A percentile compares a stretch with the other conserved stretches of the same genome.
These are phyloP conservation scores for Favolaschia claudopus DNA, from an alignment of 768 basidiomycete species.

Conservation along the genomic window DNA sequence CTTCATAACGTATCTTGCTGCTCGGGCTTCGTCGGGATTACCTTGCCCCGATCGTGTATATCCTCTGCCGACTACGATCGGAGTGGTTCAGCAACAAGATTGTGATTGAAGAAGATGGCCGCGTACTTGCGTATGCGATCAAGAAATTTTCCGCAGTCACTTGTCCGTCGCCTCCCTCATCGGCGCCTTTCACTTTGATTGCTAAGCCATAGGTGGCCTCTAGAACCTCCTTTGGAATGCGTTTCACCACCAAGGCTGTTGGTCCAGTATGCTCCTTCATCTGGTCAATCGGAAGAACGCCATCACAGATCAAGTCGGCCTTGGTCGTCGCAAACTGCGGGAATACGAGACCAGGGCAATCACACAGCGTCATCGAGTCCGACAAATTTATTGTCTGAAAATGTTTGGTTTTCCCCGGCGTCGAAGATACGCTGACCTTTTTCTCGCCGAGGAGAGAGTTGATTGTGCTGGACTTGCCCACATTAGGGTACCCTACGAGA, in stretches of 20 bases:
- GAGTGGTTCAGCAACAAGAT: constrained; percentile 16
- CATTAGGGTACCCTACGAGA: constrained; percentile 97
- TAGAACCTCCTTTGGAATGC: constrained; percentile 84
- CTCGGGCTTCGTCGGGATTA: constrained; percentile 95
- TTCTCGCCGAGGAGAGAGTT: constrained; percentile 96
- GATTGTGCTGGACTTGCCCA: constrained; percentile 98
- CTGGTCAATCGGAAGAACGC: constrained; percentile 97
- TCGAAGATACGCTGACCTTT: constrained; percentile 97
- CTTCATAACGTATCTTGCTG: constrained; percentile 92
- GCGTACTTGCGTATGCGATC: constrained; percentile 91
- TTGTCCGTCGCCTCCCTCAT: constrained; percentile 87
- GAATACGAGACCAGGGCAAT: constrained; percentile 98
- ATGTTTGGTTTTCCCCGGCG: constrained; percentile 98
- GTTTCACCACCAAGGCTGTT: constrained; percentile 73
- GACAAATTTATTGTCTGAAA: constrained; percentile 99
- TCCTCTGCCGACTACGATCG: constrained; percentile 81
- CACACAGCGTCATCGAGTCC: constrained; percentile 84
- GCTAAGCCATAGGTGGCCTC: constrained; percentile 89
- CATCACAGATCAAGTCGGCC: constrained; percentile 95
- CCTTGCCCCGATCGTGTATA: constrained; percentile 94
- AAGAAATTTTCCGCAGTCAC: constrained; percentile 83
- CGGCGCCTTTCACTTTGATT: constrained; percentile 66
- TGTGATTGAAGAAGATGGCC: neutral
- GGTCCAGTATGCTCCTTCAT: constrained; percentile 94
- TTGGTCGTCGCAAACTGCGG: constrained; percentile 98